Conservation (phyloP, 2,329 filamentous ascomycete genomes). For the Leptodontidium sp. region DNA sequence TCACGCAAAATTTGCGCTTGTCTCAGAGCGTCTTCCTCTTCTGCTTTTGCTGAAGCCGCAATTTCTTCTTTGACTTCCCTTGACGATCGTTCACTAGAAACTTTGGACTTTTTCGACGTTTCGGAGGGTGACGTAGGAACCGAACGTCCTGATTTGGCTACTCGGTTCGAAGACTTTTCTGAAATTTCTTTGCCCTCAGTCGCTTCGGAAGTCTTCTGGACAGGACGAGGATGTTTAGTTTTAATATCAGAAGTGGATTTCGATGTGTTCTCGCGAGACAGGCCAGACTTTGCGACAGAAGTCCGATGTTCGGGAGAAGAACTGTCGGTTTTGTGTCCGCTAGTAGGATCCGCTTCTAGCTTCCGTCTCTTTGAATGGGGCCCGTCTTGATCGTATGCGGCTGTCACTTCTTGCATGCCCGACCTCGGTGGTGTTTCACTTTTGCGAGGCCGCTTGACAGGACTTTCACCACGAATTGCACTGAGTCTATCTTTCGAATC, state of each 20-base stretch:
- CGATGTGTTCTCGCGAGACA: constrained; percentile 35
- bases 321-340: constrained; percentile 37
- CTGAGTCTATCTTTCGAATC: constrained; percentile 64
- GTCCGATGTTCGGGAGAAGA: constrained; percentile 43
- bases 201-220: constrained; percentile 27
- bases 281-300: constrained; percentile 30
- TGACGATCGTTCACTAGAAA: constrained; percentile 18
- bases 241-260: constrained; percentile 33
- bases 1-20: constrained; percentile 29
- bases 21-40: constrained; percentile 49
- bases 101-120: constrained; percentile 31
- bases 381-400: constrained; percentile 61
- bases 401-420: constrained; percentile 51
- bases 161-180: constrained; percentile 33
- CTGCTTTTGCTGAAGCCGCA: constrained; percentile 50
- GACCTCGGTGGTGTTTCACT: constrained; percentile 65
- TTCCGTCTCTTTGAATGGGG: constrained; percentile 63
- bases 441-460: constrained; percentile 65
- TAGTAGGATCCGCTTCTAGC: constrained; percentile 57
- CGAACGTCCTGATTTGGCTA: constrained; percentile 27
- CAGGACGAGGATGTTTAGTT: constrained; percentile 26
- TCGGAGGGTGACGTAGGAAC: constrained; percentile 26
- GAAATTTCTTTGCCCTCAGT: constrained; percentile 26
- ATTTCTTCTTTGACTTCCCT: constrained; percentile 26
- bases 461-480: constrained; percentile 56